These are phyloP conservation scores for Pseudotsuga menziesii DNA, from an alignment of 75 land plant species.

Conservation along the genomic window DNA sequence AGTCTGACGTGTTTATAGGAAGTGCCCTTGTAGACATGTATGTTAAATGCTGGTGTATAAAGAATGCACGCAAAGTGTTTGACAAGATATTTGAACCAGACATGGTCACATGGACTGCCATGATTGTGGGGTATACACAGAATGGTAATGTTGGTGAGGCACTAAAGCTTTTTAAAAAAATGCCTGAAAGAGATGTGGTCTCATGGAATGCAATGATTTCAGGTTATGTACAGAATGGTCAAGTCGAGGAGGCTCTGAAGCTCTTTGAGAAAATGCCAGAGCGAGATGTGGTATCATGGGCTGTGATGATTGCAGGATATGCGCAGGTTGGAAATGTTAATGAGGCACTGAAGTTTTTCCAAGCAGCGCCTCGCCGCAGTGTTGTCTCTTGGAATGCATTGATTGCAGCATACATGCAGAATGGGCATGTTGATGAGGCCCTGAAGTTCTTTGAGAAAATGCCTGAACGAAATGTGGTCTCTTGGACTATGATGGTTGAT, in stretches of 20 bases:
- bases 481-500: constrained; percentile 49
- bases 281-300: too few species aligned
- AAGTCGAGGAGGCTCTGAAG: too few species aligned
- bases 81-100: constrained; percentile 16
- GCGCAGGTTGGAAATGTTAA: neutral
- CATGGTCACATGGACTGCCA: constrained; percentile 31
- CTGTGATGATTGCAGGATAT: constrained; percentile 6
- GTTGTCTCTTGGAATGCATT: constrained; percentile 56
- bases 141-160: constrained; percentile 28
- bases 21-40: constrained; percentile 62
- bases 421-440: constrained; percentile 27
- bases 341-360: constrained; percentile 20
- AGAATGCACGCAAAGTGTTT: constrained; percentile 24
- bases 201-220: too few species aligned
- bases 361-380: constrained; percentile 11
- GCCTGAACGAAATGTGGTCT: constrained; percentile 35
- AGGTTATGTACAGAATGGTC: too few species aligned
- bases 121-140: constrained; percentile 40
- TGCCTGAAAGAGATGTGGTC: neutral
- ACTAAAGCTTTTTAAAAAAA: constrained; percentile 22
- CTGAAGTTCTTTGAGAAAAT: constrained; percentile 20
- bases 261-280: too few species aligned
- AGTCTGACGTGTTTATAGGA: constrained; percentile 27
- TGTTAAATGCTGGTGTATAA: constrained; percentile 37
- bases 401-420: constrained; percentile 33